phyloP scores from a whole-genome alignment of 371 early-diverging fungal species.

The Haplosporangium sp. region DNA sequence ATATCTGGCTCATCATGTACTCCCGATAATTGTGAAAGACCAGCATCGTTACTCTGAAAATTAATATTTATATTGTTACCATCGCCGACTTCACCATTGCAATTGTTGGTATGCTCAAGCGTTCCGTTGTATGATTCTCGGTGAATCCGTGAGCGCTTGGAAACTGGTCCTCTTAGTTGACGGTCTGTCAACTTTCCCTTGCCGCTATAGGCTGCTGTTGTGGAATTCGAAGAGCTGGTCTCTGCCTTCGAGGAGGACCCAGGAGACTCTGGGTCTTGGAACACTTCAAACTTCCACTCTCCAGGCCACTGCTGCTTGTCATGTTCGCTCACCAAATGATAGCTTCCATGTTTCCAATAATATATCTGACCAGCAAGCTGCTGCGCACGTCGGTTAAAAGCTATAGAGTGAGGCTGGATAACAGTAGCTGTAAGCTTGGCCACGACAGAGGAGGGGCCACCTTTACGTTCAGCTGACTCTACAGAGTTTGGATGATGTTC shows the following conservation, averaged over 20 bases:
- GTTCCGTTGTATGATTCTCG: constrained; percentile 20
- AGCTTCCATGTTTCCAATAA: constrained; percentile 44
- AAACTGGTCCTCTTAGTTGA: constrained; percentile 30
- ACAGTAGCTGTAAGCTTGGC: constrained; percentile 29
- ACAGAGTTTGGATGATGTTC: constrained; percentile 35
- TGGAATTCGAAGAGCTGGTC: not conserved
- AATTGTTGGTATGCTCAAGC: not conserved
- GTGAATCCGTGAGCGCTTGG: constrained; percentile 29
- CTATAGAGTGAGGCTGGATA: constrained; percentile 34
- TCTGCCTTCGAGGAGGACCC: constrained; percentile 10
- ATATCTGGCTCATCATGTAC: constrained; percentile 3
- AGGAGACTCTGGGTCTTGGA: constrained; percentile 36
- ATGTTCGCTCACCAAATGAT: constrained; percentile 35
- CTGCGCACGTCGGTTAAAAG: constrained; percentile 45
- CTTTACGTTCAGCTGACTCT: constrained; percentile 19
- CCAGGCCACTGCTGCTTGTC: constrained; percentile 52
- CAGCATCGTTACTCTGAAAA: not conserved
- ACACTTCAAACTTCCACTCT: constrained; percentile 54
- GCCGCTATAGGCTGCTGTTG: constrained; percentile 20
- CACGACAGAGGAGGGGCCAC: constrained; percentile 6
- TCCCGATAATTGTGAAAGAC: not conserved
- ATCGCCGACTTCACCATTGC: not conserved
- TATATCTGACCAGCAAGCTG: constrained; percentile 43
- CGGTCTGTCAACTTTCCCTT: constrained; percentile 52
- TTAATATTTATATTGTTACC: not conserved